Evolutionary conservation across 768 basidiomycete species (phyloP).

Genomic region (Candolleomyces efflorescens): DNA sequence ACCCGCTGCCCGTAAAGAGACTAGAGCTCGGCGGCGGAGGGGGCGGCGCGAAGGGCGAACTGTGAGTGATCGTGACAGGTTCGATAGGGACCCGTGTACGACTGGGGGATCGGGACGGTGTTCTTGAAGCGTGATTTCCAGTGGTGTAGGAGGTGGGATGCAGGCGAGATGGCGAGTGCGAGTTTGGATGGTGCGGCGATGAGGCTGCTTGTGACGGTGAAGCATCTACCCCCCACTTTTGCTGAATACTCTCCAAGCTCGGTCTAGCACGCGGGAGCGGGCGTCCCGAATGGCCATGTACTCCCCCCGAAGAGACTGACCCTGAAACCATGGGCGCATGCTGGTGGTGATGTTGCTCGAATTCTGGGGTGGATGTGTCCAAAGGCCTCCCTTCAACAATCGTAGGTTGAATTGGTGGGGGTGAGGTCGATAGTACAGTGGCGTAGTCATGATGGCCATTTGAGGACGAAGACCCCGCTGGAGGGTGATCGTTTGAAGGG

Average conservation of each 20-base stretch:
- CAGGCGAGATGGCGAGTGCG: no score
- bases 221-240: not conserved
- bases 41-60: conserved; percentile 1
- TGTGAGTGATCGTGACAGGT: conserved; percentile 1
- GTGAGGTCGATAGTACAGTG: not conserved
- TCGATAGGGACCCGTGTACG: not conserved
- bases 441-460: not conserved
- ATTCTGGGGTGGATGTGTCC: not conserved
- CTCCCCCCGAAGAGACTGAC: not conserved
- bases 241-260: conserved; percentile 4
- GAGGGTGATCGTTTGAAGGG: no score
- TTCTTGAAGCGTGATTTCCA: not conserved
- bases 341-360: not conserved
- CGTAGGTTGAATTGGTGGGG: not conserved
- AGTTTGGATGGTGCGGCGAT: not conserved
- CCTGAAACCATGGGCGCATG: not conserved
- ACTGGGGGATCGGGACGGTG: not conserved
- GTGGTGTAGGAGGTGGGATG: no score
- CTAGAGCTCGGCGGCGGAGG: not conserved
- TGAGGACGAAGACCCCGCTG: no score
- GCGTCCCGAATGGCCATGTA: not conserved
- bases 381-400: not conserved
- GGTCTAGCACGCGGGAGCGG: conserved; percentile 5
- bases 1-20: not conserved
- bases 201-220: not conserved